phyloP scores from a whole-genome alignment of 768 basidiomycete species.

The Tylopilus cervinicoccineus region DNA sequence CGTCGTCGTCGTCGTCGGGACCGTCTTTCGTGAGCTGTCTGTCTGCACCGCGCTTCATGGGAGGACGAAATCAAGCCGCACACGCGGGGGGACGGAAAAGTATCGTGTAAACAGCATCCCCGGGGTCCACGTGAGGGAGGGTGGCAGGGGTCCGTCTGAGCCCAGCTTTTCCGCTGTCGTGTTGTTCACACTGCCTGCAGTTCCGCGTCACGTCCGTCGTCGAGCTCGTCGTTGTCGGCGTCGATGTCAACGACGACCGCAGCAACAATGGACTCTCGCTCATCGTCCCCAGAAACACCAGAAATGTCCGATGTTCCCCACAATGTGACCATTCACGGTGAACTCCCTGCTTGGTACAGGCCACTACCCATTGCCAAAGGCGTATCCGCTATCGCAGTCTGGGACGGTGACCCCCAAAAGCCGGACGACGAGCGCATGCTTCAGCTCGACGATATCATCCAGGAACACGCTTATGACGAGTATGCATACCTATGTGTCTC shows the following conservation, averaged over 20 bases:
- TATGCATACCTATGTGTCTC: slow-evolving; percentile 34
- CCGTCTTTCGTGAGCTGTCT: slow-evolving; percentile 62
- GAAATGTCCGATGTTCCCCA: slow-evolving; percentile 55
- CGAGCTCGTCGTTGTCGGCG: slow-evolving; percentile 8
- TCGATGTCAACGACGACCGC: slow-evolving; percentile 59
- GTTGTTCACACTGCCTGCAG: neutral
- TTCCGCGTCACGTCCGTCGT: slow-evolving; percentile 2
- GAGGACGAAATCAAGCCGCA: slow-evolving; percentile 2
- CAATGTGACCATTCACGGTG: slow-evolving; percentile 46
- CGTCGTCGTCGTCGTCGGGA: slow-evolving; percentile 35
- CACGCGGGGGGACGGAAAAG: slow-evolving; percentile 10
- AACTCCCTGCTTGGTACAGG: slow-evolving; percentile 55
- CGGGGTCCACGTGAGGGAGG: slow-evolving; percentile 7
- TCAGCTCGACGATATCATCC: slow-evolving; percentile 67
- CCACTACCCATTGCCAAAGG: slow-evolving; percentile 42
- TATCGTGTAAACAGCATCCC: slow-evolving; percentile 19
- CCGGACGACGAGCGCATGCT: slow-evolving; percentile 55
- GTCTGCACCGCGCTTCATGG: slow-evolving; percentile 76
- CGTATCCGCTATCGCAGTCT: slow-evolving; percentile 35
- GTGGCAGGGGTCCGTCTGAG: slow-evolving; percentile 7
- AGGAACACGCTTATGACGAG: slow-evolving; percentile 75
- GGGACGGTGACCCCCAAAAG: slow-evolving; percentile 46
- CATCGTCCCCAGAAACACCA: slow-evolving; percentile 69
- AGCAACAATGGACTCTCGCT: slow-evolving; percentile 54
- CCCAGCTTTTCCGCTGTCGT: neutral